A percentile compares a stretch with the other conserved stretches of the same genome.
phyloP scores from a whole-genome alignment of 176 grass and related monocot genomes.

The Metroxylon sagu region DNA sequence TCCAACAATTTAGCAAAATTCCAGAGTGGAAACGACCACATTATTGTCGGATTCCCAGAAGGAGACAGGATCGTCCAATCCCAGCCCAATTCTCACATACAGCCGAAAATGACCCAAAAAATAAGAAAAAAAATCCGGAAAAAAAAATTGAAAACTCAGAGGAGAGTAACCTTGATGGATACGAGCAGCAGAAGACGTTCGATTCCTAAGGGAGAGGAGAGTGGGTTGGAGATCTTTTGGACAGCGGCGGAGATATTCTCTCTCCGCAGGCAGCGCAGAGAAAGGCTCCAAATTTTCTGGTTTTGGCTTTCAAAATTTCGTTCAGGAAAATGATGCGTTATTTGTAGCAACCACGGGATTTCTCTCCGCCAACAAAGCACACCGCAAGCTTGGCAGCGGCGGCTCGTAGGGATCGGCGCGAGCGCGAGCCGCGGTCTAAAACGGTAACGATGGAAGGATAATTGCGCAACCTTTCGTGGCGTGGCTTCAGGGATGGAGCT shows the following conservation, averaged over 20 bases:
- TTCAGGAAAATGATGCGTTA: not conserved
- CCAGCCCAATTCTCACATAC: not conserved
- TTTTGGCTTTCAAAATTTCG: not conserved
- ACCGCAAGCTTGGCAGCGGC: not conserved
- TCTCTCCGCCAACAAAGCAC: constrained; percentile 3
- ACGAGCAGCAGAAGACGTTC: too few species aligned
- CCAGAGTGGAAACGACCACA: constrained; percentile 2
- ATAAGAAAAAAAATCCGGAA: too few species aligned
- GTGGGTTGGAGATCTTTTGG: too few species aligned
- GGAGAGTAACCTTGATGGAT: not conserved
- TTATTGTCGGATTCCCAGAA: not conserved
- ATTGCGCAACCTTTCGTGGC: too few species aligned
- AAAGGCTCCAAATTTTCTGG: too few species aligned
- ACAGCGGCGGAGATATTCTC: too few species aligned
- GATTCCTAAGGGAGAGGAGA: too few species aligned
- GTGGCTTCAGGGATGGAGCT: too few species aligned
- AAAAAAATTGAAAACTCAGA: not conserved
- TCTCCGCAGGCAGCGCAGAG: too few species aligned
- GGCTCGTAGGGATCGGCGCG: constrained; percentile 18
- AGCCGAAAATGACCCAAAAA: not conserved
- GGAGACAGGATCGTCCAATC: not conserved
- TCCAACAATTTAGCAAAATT: not conserved
- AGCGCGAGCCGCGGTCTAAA: constrained; percentile 6
- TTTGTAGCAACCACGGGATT: not conserved
- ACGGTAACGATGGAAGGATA: too few species aligned